A percentile compares a stretch with the other conserved stretches of the same genome.
These are phyloP conservation scores for Davidsoniella neocaledoniae DNA, from an alignment of 2,329 filamentous ascomycete genomes.

Conservation along the genomic window DNA sequence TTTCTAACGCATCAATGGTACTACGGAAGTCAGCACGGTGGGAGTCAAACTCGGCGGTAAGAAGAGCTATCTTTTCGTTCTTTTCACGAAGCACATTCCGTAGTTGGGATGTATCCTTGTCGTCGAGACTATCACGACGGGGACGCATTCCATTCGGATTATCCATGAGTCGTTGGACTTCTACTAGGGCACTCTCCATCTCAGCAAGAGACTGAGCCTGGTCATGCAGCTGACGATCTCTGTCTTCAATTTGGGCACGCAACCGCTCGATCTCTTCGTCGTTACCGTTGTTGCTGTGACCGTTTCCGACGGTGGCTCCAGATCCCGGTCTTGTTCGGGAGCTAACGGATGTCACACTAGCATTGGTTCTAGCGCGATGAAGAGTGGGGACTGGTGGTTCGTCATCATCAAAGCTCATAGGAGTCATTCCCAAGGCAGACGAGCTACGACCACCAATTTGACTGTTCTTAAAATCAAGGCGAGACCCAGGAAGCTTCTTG, in stretches of 20 bases:
- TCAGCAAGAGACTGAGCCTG: conserved; percentile 69
- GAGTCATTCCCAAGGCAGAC: conserved; percentile 37
- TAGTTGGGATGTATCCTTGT: conserved; percentile 60
- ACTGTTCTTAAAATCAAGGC: conserved; percentile 27
- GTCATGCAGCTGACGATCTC: conserved; percentile 75
- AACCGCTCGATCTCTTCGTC: conserved; percentile 62
- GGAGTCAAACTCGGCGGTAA: conserved; percentile 87
- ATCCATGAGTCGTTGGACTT: conserved; percentile 55
- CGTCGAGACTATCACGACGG: conserved; percentile 31
- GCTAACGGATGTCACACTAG: conserved; percentile 35
- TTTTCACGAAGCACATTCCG: conserved; percentile 78
- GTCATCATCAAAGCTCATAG: conserved; percentile 36
- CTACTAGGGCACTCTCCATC: conserved; percentile 77
- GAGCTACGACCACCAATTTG: conserved; percentile 40
- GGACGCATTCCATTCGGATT: conserved; percentile 28
- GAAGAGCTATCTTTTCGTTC: conserved; percentile 86
- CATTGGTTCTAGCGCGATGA: conserved; percentile 23
- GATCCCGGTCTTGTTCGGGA: conserved; percentile 29
- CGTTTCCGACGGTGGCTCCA: conserved; percentile 35
- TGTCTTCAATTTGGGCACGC: conserved; percentile 58
- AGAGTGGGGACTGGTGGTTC: conserved; percentile 21
- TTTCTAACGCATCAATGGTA: conserved; percentile 89
- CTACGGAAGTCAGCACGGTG: conserved; percentile 92
- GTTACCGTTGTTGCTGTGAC: conserved; percentile 36
- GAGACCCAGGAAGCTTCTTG: conserved; percentile 32